These are phyloP conservation scores for button mushroom (Agaricus bisporus) DNA, from an alignment of 768 basidiomycete genomes.

Conservation along the genomic window DNA sequence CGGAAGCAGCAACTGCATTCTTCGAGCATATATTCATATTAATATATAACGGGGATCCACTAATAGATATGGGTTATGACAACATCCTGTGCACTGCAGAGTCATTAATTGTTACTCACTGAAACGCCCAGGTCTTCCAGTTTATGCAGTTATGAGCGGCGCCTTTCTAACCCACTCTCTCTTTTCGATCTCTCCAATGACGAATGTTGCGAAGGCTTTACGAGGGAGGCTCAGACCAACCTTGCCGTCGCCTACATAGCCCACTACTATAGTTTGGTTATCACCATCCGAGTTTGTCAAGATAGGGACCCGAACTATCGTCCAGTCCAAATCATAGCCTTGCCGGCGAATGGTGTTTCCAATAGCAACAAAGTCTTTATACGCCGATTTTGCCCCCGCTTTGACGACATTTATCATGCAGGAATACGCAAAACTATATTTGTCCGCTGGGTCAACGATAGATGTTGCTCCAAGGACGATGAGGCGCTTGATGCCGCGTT, in stretches of 20 bases:
- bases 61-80: not conserved
- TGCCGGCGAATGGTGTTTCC: slow-evolving; percentile 48
- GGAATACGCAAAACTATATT: slow-evolving; percentile 39
- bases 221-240: slow-evolving; percentile 45
- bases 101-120: no score
- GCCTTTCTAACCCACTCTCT: slow-evolving; percentile 55
- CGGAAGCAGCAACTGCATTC: no score
- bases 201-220: slow-evolving; percentile 54
- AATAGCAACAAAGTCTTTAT: slow-evolving; percentile 61
- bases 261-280: slow-evolving; percentile 40
- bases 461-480: slow-evolving; percentile 65
- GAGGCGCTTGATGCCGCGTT: slow-evolving; percentile 47
- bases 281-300: slow-evolving; percentile 39
- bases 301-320: slow-evolving; percentile 62
- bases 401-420: slow-evolving; percentile 36
- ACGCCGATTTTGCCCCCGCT: slow-evolving; percentile 47
- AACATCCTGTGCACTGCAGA: not conserved
- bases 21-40: no score
- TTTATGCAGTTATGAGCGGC: slow-evolving; percentile 29
- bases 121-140: slow-evolving; percentile 7
- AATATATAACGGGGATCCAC: no score
- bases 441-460: slow-evolving; percentile 56
- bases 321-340: slow-evolving; percentile 56
- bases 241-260: slow-evolving; percentile 63
- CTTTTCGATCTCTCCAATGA: slow-evolving; percentile 48